These are phyloP conservation scores for Fusarium sp. DNA, from an alignment of 2,329 filamentous ascomycete species.

Conservation along the genomic window DNA sequence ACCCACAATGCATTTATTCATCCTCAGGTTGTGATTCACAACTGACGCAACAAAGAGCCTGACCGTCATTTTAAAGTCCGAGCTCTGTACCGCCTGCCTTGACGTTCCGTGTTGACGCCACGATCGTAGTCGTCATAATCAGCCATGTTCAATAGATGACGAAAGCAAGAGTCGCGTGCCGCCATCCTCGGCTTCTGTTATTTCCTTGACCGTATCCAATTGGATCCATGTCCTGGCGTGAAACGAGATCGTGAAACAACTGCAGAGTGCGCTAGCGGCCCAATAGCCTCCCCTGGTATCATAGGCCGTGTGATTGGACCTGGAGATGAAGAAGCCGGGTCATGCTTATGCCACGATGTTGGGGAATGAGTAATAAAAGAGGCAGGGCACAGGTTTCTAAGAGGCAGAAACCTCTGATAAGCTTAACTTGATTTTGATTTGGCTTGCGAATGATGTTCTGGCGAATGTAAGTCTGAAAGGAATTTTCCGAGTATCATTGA, in stretches of 20 bases:
- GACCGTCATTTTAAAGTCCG: conserved; percentile 2
- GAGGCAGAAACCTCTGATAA: neutral
- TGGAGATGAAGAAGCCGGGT: conserved; percentile 12
- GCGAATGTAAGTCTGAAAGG: neutral
- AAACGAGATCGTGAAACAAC: conserved; percentile 41
- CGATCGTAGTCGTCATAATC: conserved; percentile 7
- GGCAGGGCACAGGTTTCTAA: conserved; percentile 5
- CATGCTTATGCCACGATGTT: conserved; percentile 33
- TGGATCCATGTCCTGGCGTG: conserved; percentile 26
- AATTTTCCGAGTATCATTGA: conserved; percentile 17
- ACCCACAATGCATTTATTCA: neutral
- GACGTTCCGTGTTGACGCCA: conserved; percentile 13
- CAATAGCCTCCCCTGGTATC: conserved; percentile 20
- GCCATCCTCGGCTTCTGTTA: conserved; percentile 19
- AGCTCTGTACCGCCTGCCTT: conserved; percentile 9
- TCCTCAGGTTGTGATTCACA: neutral
- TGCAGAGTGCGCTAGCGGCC: conserved; percentile 21
- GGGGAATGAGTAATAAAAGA: conserved; percentile 9
- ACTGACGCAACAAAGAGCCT: conserved; percentile 2
- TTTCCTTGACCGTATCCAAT: conserved; percentile 29
- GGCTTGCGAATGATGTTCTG: conserved; percentile 5
- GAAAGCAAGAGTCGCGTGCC: conserved; percentile 14
- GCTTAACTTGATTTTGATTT: neutral
- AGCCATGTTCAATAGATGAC: neutral
- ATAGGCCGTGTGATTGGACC: conserved; percentile 4